Base-by-base conservation (phyloP, 257 asterid species). In the Cruciata laevipes region DNA sequence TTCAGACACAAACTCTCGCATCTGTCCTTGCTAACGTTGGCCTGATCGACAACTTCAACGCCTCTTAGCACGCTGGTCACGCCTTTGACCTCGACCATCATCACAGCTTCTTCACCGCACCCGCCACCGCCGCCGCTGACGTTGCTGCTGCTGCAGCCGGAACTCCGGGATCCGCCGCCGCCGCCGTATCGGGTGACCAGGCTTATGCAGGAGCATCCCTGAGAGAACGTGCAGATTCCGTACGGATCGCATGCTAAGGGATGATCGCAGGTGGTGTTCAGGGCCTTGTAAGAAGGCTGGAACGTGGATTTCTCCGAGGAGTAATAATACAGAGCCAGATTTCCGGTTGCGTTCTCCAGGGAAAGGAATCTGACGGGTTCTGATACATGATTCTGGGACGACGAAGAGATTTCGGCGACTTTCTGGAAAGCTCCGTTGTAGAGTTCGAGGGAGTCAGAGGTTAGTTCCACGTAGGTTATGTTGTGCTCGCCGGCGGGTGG, bases 211-310 rank as follows among this genome's bases (percentile, higher is more conserved):
- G 95, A 89, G 69, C 98, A 91, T 0, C 80, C 72, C 7, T 91
- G 82, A n/a, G 98, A 78, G 21, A 74, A 69, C 16, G 82, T 80
- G 69, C 96, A 91, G 30, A 91, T 80, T 5, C 87, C 95, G 5
- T 84, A 84, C 0, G 92, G 81, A 51, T 77, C 69, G 65, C 98
- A 91, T 0, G 92, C 81, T 77, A 91, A 64, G 1, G 96, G 98
- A 58, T 85, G 93, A 70, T 91, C 92, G 68, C 96, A 91, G 4
- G 86, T 82, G 12, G 24, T 61, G 63, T 81, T 81, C 17, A 87
- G 61, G 10, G 96, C 95, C 61, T 79, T 76, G 65, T 79, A 91
- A 9, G 95, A 87, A 59, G 85, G 77, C 56, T 85, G 87, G 55
- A 87, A 89, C 37, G 76, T 75, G 1, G 69, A 76, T 0, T 78